A percentile compares a stretch with the other conserved stretches of the same genome.
Evolutionary conservation across 2,329 filamentous ascomycete genomes (phyloP).

Genomic region (Tolypocladium endophyticum): DNA sequence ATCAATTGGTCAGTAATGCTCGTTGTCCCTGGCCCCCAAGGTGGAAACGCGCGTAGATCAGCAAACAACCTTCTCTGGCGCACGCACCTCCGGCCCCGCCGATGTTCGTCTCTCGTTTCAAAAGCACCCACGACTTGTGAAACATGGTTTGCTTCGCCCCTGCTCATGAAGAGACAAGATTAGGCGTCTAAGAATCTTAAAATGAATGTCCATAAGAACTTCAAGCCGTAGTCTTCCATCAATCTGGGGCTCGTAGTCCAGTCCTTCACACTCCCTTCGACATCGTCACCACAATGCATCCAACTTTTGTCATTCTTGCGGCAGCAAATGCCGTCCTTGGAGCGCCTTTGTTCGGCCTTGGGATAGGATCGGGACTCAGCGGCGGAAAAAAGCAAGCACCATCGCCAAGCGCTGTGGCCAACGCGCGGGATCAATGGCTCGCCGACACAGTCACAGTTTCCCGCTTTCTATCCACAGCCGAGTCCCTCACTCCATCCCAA

Average conservation of each 20-base stretch:
- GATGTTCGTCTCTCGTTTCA: not conserved
- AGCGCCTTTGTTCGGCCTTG: not conserved
- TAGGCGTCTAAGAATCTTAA: not conserved
- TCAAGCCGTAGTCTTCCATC: not conserved
- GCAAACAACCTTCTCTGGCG: not conserved
- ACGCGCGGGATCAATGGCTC: slow-evolving; percentile 3
- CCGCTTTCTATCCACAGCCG: slow-evolving; percentile 6
- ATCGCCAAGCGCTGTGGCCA: not conserved
- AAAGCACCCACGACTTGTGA: not conserved
- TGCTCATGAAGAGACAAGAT: not conserved
- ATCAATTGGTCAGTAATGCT: too few relatives aligned
- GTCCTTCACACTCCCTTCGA: not conserved
- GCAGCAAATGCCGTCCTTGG: not conserved
- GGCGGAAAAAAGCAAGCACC: not conserved
- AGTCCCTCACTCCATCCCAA: slow-evolving; percentile 1
- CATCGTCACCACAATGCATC: not conserved
- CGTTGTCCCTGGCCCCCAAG: too few relatives aligned
- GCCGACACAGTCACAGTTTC: slow-evolving; percentile 6
- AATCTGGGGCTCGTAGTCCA: not conserved
- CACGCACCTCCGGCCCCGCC: not conserved
- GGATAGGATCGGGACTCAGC: not conserved
- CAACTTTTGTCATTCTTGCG: not conserved
- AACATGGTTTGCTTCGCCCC: not conserved
- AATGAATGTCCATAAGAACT: not conserved
- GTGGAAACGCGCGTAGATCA: not conserved